Base-by-base conservation (phyloP, 202 grass and related monocot species). In the Cymbopogon flexuosus region DNA sequence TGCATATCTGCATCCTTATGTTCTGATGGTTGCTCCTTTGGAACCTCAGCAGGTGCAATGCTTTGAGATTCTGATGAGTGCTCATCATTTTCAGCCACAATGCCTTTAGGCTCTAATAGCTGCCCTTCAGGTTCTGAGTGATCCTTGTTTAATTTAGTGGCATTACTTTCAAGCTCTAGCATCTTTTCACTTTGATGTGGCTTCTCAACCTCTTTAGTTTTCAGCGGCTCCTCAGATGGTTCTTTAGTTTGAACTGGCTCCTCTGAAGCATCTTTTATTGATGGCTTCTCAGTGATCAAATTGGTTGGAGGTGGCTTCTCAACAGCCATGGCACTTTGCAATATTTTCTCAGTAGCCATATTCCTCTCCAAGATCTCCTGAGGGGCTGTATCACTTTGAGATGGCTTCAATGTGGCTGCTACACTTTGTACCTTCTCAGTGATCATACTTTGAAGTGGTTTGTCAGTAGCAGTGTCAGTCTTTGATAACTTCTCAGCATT, bases 121-220 rank as follows among this genome's bases (percentile, higher is more conserved):
- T 73, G 45, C 31, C 16, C 77, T 65, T 77, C 78, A 77, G 56
- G 47, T 19, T 71, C 56, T 30, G 72, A 85, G 47, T 36, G 11
- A 24, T 81, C 78, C 8, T 34, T 72, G 10, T 13, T 49, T 29
- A 5, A 27, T 39, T 81, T 77, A 86, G 23, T 40, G 23, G 67
- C 5, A 22, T 54, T 74, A 69, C 52, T 86, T 85, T 86, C 61
- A 73, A 60, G 60, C 31, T 82, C 74, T 62, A 63, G 5, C 40
- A 15, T 30, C 13, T 47, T 59, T 41, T 89, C 73, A 51, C 2
- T 82, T 78, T 79, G 78, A 73, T 68, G 56, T 79, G 54, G 60
- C 21, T 86, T 82, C 73, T 83, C 68, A 56, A 54, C 40, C 22
- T 82, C 87, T 82, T 68, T 33, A 72, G 41, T 86, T 70, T 75